Evolutionary conservation across 768 basidiomycete genomes (phyloP).

Genomic region (Termitomyces sp.): DNA sequence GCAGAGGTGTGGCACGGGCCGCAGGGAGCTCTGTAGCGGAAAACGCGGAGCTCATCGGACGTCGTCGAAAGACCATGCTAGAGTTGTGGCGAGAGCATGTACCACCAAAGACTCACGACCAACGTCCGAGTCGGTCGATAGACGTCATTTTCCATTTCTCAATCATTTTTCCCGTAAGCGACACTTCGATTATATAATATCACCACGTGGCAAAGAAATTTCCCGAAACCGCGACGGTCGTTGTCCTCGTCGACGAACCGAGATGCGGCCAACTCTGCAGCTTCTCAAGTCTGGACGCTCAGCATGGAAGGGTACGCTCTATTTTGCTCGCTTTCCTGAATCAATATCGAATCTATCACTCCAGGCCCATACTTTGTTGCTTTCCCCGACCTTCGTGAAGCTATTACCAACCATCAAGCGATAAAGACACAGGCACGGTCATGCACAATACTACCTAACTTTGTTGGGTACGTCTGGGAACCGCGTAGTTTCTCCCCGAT

Average conservation of each 20-base stretch:
- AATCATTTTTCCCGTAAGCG: neutral
- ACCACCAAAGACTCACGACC: neutral
- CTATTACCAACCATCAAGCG: constrained; percentile 75
- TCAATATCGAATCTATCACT: neutral
- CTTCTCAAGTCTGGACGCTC: constrained; percentile 64
- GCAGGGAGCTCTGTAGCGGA: neutral
- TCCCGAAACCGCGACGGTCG: neutral
- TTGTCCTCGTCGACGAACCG: constrained; percentile 1
- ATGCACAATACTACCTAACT: constrained; percentile 93
- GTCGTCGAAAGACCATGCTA: neutral
- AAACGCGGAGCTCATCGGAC: neutral
- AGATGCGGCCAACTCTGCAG: constrained; percentile 62
- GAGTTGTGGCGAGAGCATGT: neutral
- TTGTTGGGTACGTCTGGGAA: constrained; percentile 72
- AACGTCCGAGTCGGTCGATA: neutral
- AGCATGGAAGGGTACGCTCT: constrained; percentile 73
- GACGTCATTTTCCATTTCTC: constrained; percentile 2
- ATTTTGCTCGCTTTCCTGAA: neutral
- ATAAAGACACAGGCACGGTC: constrained; percentile 86
- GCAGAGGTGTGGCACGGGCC: neutral
- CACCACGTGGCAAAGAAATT: constrained; percentile 3
- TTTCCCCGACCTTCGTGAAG: constrained; percentile 83
- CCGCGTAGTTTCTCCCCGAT: neutral
- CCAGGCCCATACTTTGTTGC: constrained; percentile 93
- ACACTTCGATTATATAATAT: neutral